Evolutionary conservation across 1,284 basidiomycete genomes (phyloP).

Genomic region (Irpex rosettiformis): DNA sequence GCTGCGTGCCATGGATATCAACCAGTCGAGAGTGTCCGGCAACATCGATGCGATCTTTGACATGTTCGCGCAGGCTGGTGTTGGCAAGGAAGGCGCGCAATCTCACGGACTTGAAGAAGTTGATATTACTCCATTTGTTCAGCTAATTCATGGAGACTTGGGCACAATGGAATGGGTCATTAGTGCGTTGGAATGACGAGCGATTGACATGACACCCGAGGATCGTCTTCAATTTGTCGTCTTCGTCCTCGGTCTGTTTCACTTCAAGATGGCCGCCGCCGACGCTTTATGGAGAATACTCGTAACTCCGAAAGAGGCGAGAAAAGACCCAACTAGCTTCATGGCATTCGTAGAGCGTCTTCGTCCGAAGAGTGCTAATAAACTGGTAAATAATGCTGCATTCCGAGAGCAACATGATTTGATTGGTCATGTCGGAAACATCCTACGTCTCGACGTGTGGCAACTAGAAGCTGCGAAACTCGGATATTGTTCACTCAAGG

Average conservation of each 20-base stretch:
- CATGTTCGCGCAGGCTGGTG: constrained; percentile 4
- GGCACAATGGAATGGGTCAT: constrained; percentile 24
- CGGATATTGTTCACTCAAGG: no score
- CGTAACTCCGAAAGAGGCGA: constrained; percentile 16
- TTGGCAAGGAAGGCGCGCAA: neutral
- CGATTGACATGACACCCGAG: constrained; percentile 25
- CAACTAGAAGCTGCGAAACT: no score
- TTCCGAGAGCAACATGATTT: constrained; percentile 35
- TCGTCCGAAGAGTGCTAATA: constrained; percentile 24
- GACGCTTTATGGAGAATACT: constrained; percentile 33
- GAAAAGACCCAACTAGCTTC: constrained; percentile 19
- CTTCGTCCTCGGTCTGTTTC: constrained; percentile 33
- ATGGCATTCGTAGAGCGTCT: constrained; percentile 19
- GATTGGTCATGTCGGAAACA: constrained; percentile 24
- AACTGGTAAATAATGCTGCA: constrained; percentile 27
- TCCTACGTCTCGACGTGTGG: constrained; percentile 16
- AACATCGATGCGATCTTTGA: constrained; percentile 4
- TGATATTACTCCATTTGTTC: neutral
- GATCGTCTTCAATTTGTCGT: constrained; percentile 27
- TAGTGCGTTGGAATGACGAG: constrained; percentile 16
- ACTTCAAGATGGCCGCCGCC: constrained; percentile 35
- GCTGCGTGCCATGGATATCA: constrained; percentile 9
- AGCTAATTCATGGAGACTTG: constrained; percentile 12
- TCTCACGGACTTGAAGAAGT: neutral
- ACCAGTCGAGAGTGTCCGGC: constrained; percentile 5